Conservation (phyloP, 2,329 filamentous ascomycete genomes). For the Didymella segeticola region DNA sequence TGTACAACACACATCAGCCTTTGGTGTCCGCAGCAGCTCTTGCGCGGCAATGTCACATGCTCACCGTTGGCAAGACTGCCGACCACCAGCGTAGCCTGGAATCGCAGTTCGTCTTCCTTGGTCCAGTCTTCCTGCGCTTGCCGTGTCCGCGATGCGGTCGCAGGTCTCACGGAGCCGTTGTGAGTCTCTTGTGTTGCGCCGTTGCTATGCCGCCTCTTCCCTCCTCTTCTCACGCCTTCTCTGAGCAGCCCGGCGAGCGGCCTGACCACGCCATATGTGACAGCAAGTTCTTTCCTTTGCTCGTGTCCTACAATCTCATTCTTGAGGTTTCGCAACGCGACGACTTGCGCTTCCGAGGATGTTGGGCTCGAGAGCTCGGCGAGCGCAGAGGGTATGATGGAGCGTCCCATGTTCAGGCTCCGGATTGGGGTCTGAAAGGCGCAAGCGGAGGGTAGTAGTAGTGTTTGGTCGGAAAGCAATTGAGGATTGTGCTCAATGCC, state of each 20-base stretch:
- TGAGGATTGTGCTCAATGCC: background rate
- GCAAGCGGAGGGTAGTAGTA: background rate
- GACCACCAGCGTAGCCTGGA: conserved; percentile 85
- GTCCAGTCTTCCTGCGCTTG: conserved; percentile 50
- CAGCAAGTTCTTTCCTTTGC: conserved; percentile 81
- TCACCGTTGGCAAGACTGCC: conserved; percentile 84
- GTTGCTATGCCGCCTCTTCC: conserved; percentile 56
- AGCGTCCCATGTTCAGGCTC: conserved; percentile 41
- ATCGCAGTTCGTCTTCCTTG: conserved; percentile 70
- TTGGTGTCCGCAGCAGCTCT: background rate
- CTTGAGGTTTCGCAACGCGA: conserved; percentile 76
- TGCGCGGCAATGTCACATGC: conserved; percentile 24
- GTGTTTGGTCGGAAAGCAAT: background rate
- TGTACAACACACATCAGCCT: conserved; percentile 49
- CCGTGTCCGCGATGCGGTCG: background rate
- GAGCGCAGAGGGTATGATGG: conserved; percentile 45
- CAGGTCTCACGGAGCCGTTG: conserved; percentile 1
- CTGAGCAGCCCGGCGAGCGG: conserved; percentile 63
- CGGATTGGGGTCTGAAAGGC: background rate
- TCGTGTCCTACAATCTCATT: conserved; percentile 89
- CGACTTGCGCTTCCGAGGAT: conserved; percentile 50
- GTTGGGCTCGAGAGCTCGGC: conserved; percentile 49
- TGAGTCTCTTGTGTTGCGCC: conserved; percentile 12
- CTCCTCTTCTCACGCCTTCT: conserved; percentile 51
- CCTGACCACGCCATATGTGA: conserved; percentile 72